Evolutionary conservation across 352 stramenopile species (phyloP), one percentile per base, ranked within the genome.

Genomic region (Globisporangium emineosum): DNA sequence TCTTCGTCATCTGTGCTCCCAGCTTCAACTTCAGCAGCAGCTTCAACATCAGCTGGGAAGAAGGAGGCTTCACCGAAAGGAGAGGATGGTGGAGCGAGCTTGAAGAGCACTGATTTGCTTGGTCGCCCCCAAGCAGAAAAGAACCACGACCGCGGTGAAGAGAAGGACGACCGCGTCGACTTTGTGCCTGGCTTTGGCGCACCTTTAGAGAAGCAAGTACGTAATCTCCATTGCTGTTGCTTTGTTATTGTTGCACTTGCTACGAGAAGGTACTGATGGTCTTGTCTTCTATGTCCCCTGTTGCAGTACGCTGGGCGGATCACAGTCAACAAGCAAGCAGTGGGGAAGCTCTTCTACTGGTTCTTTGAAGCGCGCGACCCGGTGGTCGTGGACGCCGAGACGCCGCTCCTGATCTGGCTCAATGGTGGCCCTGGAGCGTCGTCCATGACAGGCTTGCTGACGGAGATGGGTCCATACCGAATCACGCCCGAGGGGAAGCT

Each of bases 311-410:
- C 85, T 33, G 83, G 85, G 9, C 67, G 90, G 61, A 69, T 91
- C 45, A 77, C 65, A 42, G 85, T 91, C 35, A 91, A 91, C 69
- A 66, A 63, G 13, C 0, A 71, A 15, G 76, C 79, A 17, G 72
- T 75, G 21, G 85, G 85, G 23, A 86, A 81, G 45, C 50, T 94
- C 8, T 94, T 94, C 42, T 94, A 94, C 66, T 94, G 86, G 86
- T 94, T 94, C 66, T 91, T 94, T 65, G 83, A 93, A 70, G 77
- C 83, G 40, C 77, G 77, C n/a, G 66, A 72, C 23, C 55, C 65
- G 27, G 60, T 75, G 56, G 72, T 80, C 58, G 74, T 76, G 57
- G 70, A 83, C 49, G 66, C 72, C 1, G 57, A 72, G 29, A 94
- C 79, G 21, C 86, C 86, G 19, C 32, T 95, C 35, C 72, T 93